Evolutionary conservation across 2,329 filamentous ascomycete genomes (phyloP), one percentile per base, ranked within the genome.

Genomic region (Zymoseptoria passerinii): DNA sequence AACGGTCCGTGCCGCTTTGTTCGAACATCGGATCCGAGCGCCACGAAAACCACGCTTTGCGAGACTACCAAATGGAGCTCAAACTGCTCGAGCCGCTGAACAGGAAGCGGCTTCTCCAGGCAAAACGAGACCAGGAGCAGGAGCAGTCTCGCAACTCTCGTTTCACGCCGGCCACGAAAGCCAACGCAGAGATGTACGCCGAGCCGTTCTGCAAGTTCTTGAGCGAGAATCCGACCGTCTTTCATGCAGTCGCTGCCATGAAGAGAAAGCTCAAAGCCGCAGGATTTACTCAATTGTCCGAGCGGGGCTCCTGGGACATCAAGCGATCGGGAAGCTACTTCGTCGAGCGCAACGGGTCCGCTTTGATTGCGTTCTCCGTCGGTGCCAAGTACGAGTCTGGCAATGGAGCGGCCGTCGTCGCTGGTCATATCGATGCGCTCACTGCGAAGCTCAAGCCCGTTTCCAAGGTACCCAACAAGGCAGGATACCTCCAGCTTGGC

Each of bases 361-460:
- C 89, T 48, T 74, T 95, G 63, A 89, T 96, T 67, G 89, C 91
- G 7, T 97, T 96, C 74, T 83, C 83, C 3, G 82, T 96, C 57
- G 92, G 92, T 58, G 83, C 83, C 55, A 81, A 86, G 2, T 96
- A 96, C 73, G 81, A 88, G 74, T 82, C 87, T 54, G 92, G 92
- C 8, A 92, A 95, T 68, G 92, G 92, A 52, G 82, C 92, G 53
- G 90, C 87, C 57, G 92, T 96, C 74, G 81, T 97, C 51, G 94
- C 89, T 2, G 92, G 92, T 7, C 94, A 97, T 74, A 88, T 97
- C 62, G 94, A 97, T 74, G 92, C 92, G 52, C 77, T 97, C 55
- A 95, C 92, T 16, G 89, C 92, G 18, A 89, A 86, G 74, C 78
- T 97, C 67, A 97, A 97, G 84, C 92, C 94, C 8, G 83, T 96